Percentiles rank a stretch among this genome's conserved stretches.
These are phyloP conservation scores for Ceriops decandra DNA, from an alignment of 345 rosid species.

Conservation along the genomic window DNA sequence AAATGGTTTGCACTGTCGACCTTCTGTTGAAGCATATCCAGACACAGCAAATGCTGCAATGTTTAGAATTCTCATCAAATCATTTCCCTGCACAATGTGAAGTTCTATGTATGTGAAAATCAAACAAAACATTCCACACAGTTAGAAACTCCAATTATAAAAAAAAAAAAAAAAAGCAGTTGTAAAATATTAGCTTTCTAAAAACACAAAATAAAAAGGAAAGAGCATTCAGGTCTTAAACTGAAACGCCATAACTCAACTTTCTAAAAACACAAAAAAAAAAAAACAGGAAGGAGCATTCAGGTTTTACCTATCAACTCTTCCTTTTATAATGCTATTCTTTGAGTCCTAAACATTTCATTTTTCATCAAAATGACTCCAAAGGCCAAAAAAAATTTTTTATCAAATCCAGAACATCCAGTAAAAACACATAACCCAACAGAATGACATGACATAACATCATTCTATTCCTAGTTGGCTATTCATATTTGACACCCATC, in stretches of 20 bases:
- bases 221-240: neutral
- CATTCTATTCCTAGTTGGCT: neutral
- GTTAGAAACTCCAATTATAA: neutral
- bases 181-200: neutral
- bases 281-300: neutral
- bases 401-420: conserved; percentile 3
- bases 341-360: neutral
- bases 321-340: neutral
- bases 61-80: conserved; percentile 90
- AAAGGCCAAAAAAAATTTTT: neutral
- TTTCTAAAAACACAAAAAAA: neutral
- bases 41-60: conserved; percentile 99
- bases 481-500: neutral
- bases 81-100: conserved; percentile 66
- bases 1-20: conserved; percentile 96
- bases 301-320: neutral
- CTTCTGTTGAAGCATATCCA: conserved; percentile 98
- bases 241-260: neutral
- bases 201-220: neutral
- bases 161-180: neutral
- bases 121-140: conserved; percentile 2
- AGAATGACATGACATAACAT: neutral
- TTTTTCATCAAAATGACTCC: neutral
- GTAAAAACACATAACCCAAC: neutral
- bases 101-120: conserved; percentile 4